phyloP scores from a whole-genome alignment of 805 yeast species.

The Vanderwaltozyma polyspora region DNA sequence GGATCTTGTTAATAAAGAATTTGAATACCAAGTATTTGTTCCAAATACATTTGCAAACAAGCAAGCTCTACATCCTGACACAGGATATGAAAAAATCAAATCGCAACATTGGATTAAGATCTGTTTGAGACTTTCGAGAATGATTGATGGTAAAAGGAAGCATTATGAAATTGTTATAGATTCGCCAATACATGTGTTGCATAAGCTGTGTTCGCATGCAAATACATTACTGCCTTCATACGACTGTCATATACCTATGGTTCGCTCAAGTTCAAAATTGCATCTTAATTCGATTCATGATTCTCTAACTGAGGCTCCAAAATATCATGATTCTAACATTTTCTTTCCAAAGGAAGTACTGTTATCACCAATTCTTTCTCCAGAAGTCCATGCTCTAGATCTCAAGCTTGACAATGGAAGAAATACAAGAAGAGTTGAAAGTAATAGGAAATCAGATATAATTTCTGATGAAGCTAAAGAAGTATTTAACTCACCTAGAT shows the following conservation, averaged over 20 bases:
- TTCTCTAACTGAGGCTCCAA: background rate
- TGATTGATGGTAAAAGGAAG: slow-evolving; percentile 61
- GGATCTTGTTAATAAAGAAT: slow-evolving; percentile 62
- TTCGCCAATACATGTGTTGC: slow-evolving; percentile 79
- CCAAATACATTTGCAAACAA: slow-evolving; percentile 56
- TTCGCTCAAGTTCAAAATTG: background rate
- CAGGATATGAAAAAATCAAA: slow-evolving; percentile 67
- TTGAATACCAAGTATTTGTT: slow-evolving; percentile 77
- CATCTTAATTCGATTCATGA: background rate
- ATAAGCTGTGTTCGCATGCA: slow-evolving; percentile 69
- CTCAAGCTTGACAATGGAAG: background rate
- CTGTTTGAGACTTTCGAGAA: slow-evolving; percentile 63
- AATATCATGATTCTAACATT: slow-evolving; percentile 28
- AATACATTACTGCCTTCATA: slow-evolving; percentile 71
- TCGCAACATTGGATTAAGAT: slow-evolving; percentile 94
- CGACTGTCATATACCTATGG: slow-evolving; percentile 23
- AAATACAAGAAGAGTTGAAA: background rate
- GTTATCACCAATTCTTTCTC: slow-evolving; percentile 42
- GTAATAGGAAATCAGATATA: background rate
- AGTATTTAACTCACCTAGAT: slow-evolving; percentile 18
- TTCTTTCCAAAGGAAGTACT: slow-evolving; percentile 31
- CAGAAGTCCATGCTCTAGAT: slow-evolving; percentile 22
- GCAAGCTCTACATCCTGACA: slow-evolving; percentile 69
- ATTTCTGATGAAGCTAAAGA: background rate
- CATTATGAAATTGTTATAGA: slow-evolving; percentile 93